Percentiles rank a stretch among this genome's conserved stretches.
Conservation (phyloP, 2,329 filamentous ascomycete genomes). For the Beauveria australis region DNA sequence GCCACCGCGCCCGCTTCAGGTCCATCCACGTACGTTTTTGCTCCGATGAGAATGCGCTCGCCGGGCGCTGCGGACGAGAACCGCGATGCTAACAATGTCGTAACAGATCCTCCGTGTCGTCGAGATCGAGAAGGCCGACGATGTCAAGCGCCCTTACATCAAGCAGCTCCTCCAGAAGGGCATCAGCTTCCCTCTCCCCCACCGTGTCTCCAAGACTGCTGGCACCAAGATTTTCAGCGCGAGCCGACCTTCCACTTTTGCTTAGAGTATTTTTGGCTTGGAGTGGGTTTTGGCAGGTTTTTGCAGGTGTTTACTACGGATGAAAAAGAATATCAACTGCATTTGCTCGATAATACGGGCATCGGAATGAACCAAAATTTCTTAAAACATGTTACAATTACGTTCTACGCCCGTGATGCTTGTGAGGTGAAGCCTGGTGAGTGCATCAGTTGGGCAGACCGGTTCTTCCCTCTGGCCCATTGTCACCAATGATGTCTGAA, state of each 20-base stretch:
- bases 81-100: not conserved
- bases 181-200: constrained; percentile 97
- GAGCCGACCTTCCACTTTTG: constrained; percentile 94
- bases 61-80: not conserved
- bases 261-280: constrained; percentile 61
- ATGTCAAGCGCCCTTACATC: constrained; percentile 98
- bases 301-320: constrained; percentile 54
- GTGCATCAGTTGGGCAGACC: not conserved
- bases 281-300: constrained; percentile 45
- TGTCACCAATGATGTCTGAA: not conserved
- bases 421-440: not conserved
- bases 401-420: not conserved
- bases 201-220: constrained; percentile 78
- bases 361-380: constrained; percentile 36
- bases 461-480: too few relatives aligned
- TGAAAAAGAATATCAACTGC: constrained; percentile 52
- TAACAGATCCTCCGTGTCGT: constrained; percentile 91
- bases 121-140: constrained; percentile 89
- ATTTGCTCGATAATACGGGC: constrained; percentile 44
- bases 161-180: constrained; percentile 93
- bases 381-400: not conserved
- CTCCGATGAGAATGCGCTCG: not conserved
- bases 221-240: constrained; percentile 89
- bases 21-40: constrained; percentile 81
- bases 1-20: constrained; percentile 93